These are phyloP conservation scores for Blakeslea trispora DNA, from an alignment of 371 early-diverging fungal genomes.

Conservation along the genomic window DNA sequence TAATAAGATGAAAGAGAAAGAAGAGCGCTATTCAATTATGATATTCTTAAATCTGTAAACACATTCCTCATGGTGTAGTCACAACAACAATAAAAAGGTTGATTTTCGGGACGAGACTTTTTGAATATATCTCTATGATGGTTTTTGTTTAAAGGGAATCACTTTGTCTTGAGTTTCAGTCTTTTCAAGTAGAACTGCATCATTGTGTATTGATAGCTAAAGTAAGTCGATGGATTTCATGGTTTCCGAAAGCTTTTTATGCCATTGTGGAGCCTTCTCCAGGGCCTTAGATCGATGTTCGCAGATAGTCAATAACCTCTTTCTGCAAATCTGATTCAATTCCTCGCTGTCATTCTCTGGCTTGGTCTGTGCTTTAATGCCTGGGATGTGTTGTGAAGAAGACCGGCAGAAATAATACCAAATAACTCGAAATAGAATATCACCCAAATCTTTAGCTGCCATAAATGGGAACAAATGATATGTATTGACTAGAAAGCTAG, in stretches of 20 bases:
- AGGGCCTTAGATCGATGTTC: conserved; percentile 21
- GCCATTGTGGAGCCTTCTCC: conserved; percentile 26
- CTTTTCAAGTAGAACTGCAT: no score
- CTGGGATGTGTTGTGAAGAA: conserved; percentile 19
- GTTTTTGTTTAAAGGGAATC: no score
- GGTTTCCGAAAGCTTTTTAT: conserved; percentile 12
- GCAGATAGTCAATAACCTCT: conserved; percentile 21
- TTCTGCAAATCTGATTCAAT: conserved; percentile 18
- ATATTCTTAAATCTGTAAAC: no score
- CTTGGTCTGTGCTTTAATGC: conserved; percentile 17
- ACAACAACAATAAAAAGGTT: no score
- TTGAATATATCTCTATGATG: no score
- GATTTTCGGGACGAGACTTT: no score
- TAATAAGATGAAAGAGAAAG: no score
- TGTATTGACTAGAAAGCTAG: conserved; percentile 21
- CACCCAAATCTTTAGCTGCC: conserved; percentile 39
- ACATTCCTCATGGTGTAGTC: no score
- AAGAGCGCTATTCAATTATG: no score
- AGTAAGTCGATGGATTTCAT: no score
- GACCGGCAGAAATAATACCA: conserved; percentile 44
- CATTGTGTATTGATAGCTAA: no score
- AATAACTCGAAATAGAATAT: conserved; percentile 31
- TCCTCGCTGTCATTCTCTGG: conserved; percentile 12
- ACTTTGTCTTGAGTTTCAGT: no score
- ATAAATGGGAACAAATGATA: conserved; percentile 39